A percentile compares a stretch with the other conserved stretches of the same genome.
Conservation (phyloP, 2,329 filamentous ascomycete genomes). For the Trichophyton simii region DNA sequence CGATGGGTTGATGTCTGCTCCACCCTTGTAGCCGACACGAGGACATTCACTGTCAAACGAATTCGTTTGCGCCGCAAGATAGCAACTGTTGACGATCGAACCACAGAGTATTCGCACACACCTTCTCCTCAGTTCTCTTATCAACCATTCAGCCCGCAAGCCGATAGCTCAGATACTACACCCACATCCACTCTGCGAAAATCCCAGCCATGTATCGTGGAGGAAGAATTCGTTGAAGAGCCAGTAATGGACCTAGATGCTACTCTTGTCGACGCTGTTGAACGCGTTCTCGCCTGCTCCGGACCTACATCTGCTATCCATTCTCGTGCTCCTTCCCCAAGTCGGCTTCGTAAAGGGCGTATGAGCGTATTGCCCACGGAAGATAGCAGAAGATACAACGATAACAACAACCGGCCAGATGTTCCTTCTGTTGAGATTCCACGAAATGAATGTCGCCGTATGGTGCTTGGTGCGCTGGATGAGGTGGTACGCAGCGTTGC, state of each 20-base stretch:
- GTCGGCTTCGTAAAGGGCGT: constrained; percentile 24
- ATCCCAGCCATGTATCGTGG: constrained; percentile 21
- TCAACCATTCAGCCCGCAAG: constrained; percentile 18
- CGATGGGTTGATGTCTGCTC: constrained; percentile 47
- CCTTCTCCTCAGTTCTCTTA: constrained; percentile 18
- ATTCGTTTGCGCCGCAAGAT: constrained; percentile 41
- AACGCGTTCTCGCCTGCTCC: constrained; percentile 40
- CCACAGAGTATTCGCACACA: constrained; percentile 11
- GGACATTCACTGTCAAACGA: constrained; percentile 43
- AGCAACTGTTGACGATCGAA: constrained; percentile 18
- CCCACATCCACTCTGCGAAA: constrained; percentile 1
- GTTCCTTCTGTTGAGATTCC: constrained; percentile 33
- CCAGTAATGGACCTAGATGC: constrained; percentile 46
- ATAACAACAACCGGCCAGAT: constrained; percentile 12
- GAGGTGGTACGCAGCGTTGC: constrained; percentile 45
- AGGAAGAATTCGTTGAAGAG: constrained; percentile 43
- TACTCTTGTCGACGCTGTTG: constrained; percentile 46
- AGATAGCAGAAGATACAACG: constrained; percentile 13
- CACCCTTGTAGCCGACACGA: constrained; percentile 44
- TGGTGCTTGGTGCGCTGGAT: constrained; percentile 45
- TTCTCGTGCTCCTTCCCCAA: constrained; percentile 31
- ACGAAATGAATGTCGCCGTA: constrained; percentile 40
- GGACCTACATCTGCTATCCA: constrained; percentile 30
- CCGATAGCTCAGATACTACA: constrained; percentile 9
- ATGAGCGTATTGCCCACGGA: constrained; percentile 15